Base-by-base conservation (phyloP, 2,329 filamentous ascomycete genomes). In the Blastomyces gilchristii region DNA sequence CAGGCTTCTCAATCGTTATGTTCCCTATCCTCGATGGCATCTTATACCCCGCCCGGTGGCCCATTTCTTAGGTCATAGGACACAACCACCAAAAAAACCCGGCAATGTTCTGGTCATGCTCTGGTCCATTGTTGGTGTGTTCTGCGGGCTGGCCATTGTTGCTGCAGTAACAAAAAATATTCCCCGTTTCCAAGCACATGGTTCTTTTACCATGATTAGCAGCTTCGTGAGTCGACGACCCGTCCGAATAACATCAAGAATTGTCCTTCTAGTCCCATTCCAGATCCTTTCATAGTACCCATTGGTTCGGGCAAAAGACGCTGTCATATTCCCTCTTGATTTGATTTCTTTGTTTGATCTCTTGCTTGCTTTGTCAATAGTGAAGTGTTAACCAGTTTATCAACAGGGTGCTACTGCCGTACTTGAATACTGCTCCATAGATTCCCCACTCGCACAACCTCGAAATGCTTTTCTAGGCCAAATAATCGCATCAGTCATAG, bases 391-490 rank as follows among this genome's bases (percentile, higher is more conserved):
- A 56, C 49, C 50, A 18, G 25, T 22, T 22, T 61, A 37, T 61
- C 53, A 58, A 25, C 64, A 88, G 86, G 88, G 88, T 60, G 88
- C 88, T 4, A 85, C 87, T 2, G 88, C 88, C 16, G 87, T 91
- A n/a, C 81, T 91, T 47, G 83, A 89, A 69, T 91, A 89, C 73
- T 86, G 86, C 68, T 81, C 84, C 57, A 86, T 90, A 67, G 85
- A 88, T 59, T 87, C 87, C 0, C 87, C 88, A 0, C 82, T 91
- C 37, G 81, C 88, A 0, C 88, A 91, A 69, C 89, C 89, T 0
- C 85, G 88, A 31, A 90, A 87, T 72, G 81, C 84, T 52, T 72
- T 91, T 16, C 65, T 87, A 7, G 86, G 87, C n/a, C 88, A 91
- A 70, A 62, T 88, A 39, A 72, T 90, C 52, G 80, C 86, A 1